phyloP scores from a whole-genome alignment of 2,329 filamentous ascomycete genomes.

The Pseudopyrenochaeta lycopersici region DNA sequence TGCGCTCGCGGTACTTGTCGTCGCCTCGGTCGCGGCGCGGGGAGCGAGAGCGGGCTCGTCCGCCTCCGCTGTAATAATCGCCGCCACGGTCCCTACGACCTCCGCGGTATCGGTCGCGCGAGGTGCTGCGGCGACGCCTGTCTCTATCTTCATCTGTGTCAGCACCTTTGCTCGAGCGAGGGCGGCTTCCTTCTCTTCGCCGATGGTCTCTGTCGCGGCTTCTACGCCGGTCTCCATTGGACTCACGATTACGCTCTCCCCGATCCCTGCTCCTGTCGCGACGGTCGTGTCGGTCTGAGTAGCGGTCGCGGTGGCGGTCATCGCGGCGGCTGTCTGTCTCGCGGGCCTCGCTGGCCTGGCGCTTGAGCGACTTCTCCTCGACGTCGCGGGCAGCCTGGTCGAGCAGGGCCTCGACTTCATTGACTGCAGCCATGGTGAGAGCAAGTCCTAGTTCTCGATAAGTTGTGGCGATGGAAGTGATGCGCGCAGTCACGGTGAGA shows the following conservation, averaged over 20 bases:
- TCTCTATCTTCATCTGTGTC: conserved; percentile 51
- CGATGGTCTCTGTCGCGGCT: conserved; percentile 44
- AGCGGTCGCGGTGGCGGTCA: conserved; percentile 45
- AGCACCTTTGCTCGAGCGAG: conserved; percentile 45
- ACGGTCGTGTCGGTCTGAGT: conserved; percentile 31
- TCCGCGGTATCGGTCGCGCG: conserved; percentile 40
- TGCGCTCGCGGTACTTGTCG: conserved; percentile 55
- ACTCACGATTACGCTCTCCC: conserved; percentile 40
- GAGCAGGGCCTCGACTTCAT: conserved; percentile 89
- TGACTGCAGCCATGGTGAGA: conserved; percentile 50
- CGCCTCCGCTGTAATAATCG: conserved; percentile 52
- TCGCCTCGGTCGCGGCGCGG: conserved; percentile 52
- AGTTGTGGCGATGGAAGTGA: conserved; percentile 28
- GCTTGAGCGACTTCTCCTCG: conserved; percentile 25
- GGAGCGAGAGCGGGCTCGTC: conserved; percentile 49
- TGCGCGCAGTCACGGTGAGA: conserved; percentile 33
- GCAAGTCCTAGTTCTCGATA: conserved; percentile 35
- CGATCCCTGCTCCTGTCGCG: conserved; percentile 41
- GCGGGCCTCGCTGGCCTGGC: conserved; percentile 26
- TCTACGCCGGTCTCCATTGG: conserved; percentile 39
- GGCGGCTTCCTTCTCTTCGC: conserved; percentile 41
- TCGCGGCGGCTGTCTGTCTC: conserved; percentile 43
- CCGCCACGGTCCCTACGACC: conserved; percentile 41
- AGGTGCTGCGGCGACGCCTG: conserved; percentile 37
- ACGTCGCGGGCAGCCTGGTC: conserved; percentile 62